Evolutionary conservation across 352 stramenopile species (phyloP).

Genomic region (Phytophthora kernoviae): DNA sequence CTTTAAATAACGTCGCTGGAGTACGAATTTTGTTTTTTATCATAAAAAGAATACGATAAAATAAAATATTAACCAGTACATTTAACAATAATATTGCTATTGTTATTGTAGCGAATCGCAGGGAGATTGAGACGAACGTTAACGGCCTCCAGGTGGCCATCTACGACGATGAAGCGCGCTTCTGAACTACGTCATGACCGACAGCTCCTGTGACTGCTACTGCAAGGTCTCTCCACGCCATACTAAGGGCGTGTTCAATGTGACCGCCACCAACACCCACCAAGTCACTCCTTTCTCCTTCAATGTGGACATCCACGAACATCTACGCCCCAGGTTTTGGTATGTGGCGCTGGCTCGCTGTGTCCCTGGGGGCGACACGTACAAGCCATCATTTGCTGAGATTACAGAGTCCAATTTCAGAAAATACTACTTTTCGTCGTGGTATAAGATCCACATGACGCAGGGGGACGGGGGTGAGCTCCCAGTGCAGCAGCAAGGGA

Average conservation of each 20-base stretch:
- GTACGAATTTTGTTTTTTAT: slow-evolving; percentile 22
- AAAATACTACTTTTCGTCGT: slow-evolving; percentile 82
- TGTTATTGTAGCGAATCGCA: slow-evolving; percentile 46
- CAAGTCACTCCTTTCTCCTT: slow-evolving; percentile 61
- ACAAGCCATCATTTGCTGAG: slow-evolving; percentile 61
- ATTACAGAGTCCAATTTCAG: slow-evolving; percentile 75
- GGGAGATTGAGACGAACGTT: slow-evolving; percentile 71
- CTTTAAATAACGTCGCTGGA: slow-evolving; percentile 60
- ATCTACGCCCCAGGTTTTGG: slow-evolving; percentile 73
- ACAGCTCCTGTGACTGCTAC: slow-evolving; percentile 61
- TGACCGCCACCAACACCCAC: slow-evolving; percentile 48
- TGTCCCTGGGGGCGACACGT: slow-evolving; percentile 64
- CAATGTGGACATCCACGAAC: slow-evolving; percentile 64
- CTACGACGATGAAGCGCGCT: slow-evolving; percentile 81
- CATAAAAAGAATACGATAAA: slow-evolving; percentile 2
- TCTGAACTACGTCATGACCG: slow-evolving; percentile 78
- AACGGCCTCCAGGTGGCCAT: slow-evolving; percentile 70
- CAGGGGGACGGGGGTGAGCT: slow-evolving; percentile 68
- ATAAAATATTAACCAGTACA: not conserved
- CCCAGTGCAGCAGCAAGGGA: slow-evolving; percentile 65
- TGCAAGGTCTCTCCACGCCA: slow-evolving; percentile 77
- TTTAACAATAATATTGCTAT: not conserved
- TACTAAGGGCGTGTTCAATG: slow-evolving; percentile 74
- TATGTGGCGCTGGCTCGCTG: slow-evolving; percentile 76
- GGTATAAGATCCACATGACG: slow-evolving; percentile 82